These are phyloP conservation scores for Backusella liffmaniae DNA, from an alignment of 192 early-diverging fungal genomes.

Conservation along the genomic window DNA sequence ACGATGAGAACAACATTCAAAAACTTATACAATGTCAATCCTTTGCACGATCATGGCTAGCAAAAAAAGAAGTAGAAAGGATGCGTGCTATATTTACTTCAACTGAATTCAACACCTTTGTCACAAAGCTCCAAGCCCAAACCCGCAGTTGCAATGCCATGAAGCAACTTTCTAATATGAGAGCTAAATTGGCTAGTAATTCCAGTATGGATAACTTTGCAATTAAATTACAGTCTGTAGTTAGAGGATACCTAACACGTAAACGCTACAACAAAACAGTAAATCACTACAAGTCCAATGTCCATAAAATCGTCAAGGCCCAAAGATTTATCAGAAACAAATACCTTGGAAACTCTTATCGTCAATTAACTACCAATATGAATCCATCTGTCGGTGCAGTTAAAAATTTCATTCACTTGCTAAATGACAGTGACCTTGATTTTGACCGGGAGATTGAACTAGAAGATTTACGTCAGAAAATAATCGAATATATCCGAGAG, in stretches of 20 bases:
- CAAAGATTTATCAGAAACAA: slow-evolving; percentile 41
- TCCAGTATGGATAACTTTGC: slow-evolving; percentile 43
- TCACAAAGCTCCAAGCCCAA: background rate
- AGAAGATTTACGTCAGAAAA: slow-evolving; percentile 82
- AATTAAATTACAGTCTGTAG: background rate
- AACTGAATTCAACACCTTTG: background rate
- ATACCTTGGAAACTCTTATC: slow-evolving; percentile 19
- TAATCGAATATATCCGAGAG: slow-evolving; percentile 87
- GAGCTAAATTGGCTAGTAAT: background rate
- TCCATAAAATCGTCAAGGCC: slow-evolving; percentile 56
- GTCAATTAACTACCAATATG: slow-evolving; percentile 42
- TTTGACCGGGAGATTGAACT: slow-evolving; percentile 86
- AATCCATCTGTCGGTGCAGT: slow-evolving; percentile 82
- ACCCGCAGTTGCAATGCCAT: background rate
- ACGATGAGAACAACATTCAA: background rate
- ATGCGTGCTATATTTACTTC: background rate
- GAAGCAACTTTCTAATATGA: background rate
- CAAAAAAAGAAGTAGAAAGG: slow-evolving; percentile 17
- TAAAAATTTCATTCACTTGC: slow-evolving; percentile 86
- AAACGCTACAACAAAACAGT: slow-evolving; percentile 39
- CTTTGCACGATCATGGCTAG: background rate
- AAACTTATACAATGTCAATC: slow-evolving; percentile 22
- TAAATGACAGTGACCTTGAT: slow-evolving; percentile 90
- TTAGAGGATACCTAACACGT: background rate
- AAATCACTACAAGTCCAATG: slow-evolving; percentile 62